A percentile compares a stretch with the other conserved stretches of the same genome.
These are phyloP conservation scores for Amanita pseudoporphyria DNA, from an alignment of 768 basidiomycete genomes.

Conservation along the genomic window DNA sequence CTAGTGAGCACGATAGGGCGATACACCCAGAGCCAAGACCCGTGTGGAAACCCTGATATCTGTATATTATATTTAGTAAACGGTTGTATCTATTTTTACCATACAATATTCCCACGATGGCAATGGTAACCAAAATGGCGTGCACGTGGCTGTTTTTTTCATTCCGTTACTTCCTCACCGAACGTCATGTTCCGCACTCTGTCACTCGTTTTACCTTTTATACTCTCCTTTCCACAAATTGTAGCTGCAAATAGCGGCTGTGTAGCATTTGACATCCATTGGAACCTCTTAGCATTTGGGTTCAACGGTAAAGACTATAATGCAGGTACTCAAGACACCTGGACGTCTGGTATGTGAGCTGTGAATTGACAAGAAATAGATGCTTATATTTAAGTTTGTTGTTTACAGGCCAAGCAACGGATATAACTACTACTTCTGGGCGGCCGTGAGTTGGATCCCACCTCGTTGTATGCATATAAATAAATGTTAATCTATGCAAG, in stretches of 20 bases:
- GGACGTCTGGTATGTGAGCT: constrained; percentile 36
- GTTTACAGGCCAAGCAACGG: constrained; percentile 41
- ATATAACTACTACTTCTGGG: constrained; percentile 68
- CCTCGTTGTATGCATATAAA: not conserved
- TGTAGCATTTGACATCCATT: constrained; percentile 67
- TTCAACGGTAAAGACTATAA: constrained; percentile 79
- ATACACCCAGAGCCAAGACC: not conserved
- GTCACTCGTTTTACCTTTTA: constrained; percentile 9
- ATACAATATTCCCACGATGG: not conserved
- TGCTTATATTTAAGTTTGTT: constrained; percentile 5
- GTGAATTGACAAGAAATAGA: not conserved
- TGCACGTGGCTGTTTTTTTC: not conserved
- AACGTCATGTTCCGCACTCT: not conserved
- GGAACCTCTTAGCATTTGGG: constrained; percentile 84
- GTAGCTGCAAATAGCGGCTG: constrained; percentile 28
- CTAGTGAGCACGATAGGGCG: not conserved
- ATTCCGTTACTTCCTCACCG: not conserved
- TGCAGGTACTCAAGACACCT: constrained; percentile 61
- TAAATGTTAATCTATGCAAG: constrained; percentile 3
- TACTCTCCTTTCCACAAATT: constrained; percentile 4
- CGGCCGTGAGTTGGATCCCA: constrained; percentile 64
- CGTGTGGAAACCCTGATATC: not conserved
- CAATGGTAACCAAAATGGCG: not conserved
- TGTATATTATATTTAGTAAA: not conserved
- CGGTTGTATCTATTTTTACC: not conserved